phyloP scores from a whole-genome alignment of 140 eudicot species.

The Bidens hawaiensis region DNA sequence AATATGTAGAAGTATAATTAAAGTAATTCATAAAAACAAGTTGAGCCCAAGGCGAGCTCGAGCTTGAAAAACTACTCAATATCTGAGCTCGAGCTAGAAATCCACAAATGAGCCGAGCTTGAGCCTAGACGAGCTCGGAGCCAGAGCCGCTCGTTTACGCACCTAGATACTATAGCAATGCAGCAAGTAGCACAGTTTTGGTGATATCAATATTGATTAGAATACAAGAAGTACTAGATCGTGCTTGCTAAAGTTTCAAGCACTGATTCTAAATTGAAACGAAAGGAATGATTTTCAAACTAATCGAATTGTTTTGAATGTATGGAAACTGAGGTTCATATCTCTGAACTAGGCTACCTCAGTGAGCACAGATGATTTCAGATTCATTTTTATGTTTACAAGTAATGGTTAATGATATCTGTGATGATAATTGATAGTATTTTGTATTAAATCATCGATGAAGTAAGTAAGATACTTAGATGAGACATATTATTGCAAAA shows the following conservation, averaged over 20 bases:
- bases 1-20: too few species aligned
- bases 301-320: neutral
- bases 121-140: too few species aligned
- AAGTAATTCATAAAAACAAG: too few species aligned
- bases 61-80: too few species aligned
- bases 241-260: conserved; percentile 1
- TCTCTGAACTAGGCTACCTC: conserved; percentile 1
- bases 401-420: neutral
- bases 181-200: neutral
- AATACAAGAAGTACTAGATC: neutral
- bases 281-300: neutral
- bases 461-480: neutral
- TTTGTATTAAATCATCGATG: neutral
- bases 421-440: neutral
- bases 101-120: too few species aligned
- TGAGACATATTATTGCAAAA: neutral
- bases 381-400: neutral
- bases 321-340: conserved; percentile 10
- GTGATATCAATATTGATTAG: neutral
- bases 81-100: too few species aligned
- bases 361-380: conserved; percentile 7
- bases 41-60: too few species aligned
- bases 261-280: neutral
- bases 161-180: too few species aligned
- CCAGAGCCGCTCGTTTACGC: too few species aligned